phyloP scores from a whole-genome alignment of 441 rosid genomes.

The Pelargonium cotyledonis region DNA sequence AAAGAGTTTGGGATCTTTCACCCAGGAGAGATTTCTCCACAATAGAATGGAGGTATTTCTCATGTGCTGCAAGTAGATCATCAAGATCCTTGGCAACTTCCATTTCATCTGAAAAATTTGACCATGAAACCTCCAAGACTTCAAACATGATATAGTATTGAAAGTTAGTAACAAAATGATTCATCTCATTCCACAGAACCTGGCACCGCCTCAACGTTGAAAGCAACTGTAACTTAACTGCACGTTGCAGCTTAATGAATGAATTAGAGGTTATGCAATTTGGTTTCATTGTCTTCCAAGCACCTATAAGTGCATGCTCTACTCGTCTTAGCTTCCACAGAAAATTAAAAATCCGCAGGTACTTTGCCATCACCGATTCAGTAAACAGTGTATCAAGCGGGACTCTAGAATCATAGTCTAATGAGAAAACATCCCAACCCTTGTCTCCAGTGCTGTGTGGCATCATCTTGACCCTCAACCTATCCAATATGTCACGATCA shows the following conservation, averaged over 20 bases:
- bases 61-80: slow-evolving; percentile 85
- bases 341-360: slow-evolving; percentile 80
- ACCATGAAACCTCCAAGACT: slow-evolving; percentile 95
- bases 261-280: slow-evolving; percentile 78
- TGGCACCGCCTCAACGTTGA: slow-evolving; percentile 82
- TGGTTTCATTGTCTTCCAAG: slow-evolving; percentile 99
- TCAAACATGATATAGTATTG: slow-evolving; percentile 96
- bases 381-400: slow-evolving; percentile 86
- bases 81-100: slow-evolving; percentile 88
- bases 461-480: slow-evolving; percentile 87
- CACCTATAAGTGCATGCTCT: slow-evolving; percentile 89
- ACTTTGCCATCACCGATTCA: slow-evolving; percentile 70
- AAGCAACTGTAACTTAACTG: slow-evolving; percentile 65
- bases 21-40: slow-evolving; percentile 84
- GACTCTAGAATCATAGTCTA: slow-evolving; percentile 86
- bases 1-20: slow-evolving; percentile 71
- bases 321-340: slow-evolving; percentile 91
- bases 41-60: slow-evolving; percentile 71
- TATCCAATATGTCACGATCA: slow-evolving; percentile 77
- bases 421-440: slow-evolving; percentile 95
- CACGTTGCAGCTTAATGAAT: slow-evolving; percentile 63
- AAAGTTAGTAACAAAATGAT: slow-evolving; percentile 85
- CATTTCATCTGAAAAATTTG: slow-evolving; percentile 70
- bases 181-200: slow-evolving; percentile 94
- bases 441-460: slow-evolving; percentile 78